Evolutionary conservation across 2,329 filamentous ascomycete species (phyloP), one percentile per base, ranked within the genome.

Genomic region (Beauveria varroae): DNA sequence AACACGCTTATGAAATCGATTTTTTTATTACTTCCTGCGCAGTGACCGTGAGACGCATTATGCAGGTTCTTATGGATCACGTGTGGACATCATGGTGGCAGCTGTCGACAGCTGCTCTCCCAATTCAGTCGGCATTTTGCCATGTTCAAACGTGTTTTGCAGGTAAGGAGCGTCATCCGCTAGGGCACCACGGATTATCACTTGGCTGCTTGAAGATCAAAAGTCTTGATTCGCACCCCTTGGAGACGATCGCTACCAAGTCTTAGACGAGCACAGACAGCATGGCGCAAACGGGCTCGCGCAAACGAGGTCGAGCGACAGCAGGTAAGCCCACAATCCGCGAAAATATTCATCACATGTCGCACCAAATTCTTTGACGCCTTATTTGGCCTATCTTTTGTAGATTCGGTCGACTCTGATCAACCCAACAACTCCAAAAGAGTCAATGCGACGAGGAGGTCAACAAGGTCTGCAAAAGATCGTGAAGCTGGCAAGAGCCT

Each of bases 231-330:
- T 30, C 6, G 22, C 40, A 20, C 14, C 8, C 18, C 10, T 7
- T 3, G 5, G 6, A 41, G 18, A 20, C 34, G 12, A 24, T 18
- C 30, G 18, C 28, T 16, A 26, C 37, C 8, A 26, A 43, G 37
- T n/a, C 22, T 26, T 56, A 3, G 4, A 40, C n/a, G n/a, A 46
- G 5, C 14, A 12, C 46, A 41, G n/a, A 9, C 55, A 49, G n/a
- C 20, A 60, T 60, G 58, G 50, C 58, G 30, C 58, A 60, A 54
- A 55, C 58, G 51, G 30, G 41, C 50, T 37, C 58, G 16, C 50
- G 58, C 50, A 60, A 60, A 60, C 58, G 58, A 52, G 58, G 41
- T 41, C 58, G 58, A 47, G 41, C 50, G n/a, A 18, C 41, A 7
- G 10, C 58, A 5, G 28, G 58, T 60, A 55, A 54, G 41, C 41